Percentiles rank a stretch among this genome's conserved stretches.
Evolutionary conservation across 495 filamentous ascomycete species (phyloP).

Genomic region (Lophiotrema nucula): DNA sequence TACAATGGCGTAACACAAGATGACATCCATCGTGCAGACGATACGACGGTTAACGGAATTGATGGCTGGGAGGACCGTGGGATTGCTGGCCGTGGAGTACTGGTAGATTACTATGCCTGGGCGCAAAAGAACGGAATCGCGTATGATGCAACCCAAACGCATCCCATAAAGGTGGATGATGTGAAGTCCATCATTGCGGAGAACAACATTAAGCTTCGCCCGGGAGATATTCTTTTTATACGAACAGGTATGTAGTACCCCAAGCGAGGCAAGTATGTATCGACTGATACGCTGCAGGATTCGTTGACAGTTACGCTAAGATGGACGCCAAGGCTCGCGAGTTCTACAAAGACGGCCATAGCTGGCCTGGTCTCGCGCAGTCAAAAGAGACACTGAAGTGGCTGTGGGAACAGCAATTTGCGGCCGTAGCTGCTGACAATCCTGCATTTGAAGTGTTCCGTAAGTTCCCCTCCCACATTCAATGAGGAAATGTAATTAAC

Average conservation of each 20-base stretch:
- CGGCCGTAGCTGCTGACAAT: constrained; percentile 39
- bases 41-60: constrained; percentile 47
- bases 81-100: constrained; percentile 46
- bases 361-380: constrained; percentile 49
- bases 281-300: neutral
- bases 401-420: constrained; percentile 39
- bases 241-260: constrained; percentile 45
- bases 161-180: too few species aligned
- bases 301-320: neutral
- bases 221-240: constrained; percentile 58
- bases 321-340: neutral
- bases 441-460: constrained; percentile 40
- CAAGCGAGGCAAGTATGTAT: neutral
- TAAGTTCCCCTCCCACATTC: too few species aligned
- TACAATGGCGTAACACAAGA: constrained; percentile 61
- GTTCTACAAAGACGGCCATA: constrained; percentile 44
- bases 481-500: too few species aligned
- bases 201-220: constrained; percentile 50
- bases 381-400: constrained; percentile 45
- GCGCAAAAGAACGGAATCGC: too few species aligned
- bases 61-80: constrained; percentile 52
- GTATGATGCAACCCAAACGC: too few species aligned
- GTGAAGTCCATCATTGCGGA: too few species aligned
- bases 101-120: constrained; percentile 48
- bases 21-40: constrained; percentile 51